phyloP scores from a whole-genome alignment of 2,329 filamentous ascomycete genomes.

The Apiospora sp. region DNA sequence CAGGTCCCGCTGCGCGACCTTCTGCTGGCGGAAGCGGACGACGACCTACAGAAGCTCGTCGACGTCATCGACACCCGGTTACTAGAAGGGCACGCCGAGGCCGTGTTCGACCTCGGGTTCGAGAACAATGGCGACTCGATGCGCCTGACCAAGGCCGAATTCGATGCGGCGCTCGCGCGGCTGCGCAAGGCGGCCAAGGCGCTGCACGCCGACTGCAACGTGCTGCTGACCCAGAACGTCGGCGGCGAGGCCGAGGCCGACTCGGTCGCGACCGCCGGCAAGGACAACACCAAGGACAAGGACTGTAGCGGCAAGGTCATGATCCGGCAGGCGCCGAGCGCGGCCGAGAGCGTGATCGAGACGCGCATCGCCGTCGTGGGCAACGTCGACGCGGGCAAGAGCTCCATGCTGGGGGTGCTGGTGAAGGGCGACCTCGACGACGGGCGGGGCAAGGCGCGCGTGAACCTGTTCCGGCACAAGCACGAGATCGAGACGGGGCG shows the following conservation, averaged over 20 bases:
- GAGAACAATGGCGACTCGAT: conserved; percentile 91
- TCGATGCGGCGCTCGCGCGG: conserved; percentile 74
- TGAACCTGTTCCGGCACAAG: conserved; percentile 97
- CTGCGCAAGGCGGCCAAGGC: conserved; percentile 71
- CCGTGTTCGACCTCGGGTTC: conserved; percentile 88
- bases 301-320: conserved; percentile 87
- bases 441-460: conserved; percentile 88
- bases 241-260: conserved; percentile 78
- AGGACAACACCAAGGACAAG: conserved; percentile 59
- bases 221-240: conserved; percentile 91
- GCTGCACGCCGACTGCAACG: conserved; percentile 76
- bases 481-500: conserved; percentile 96
- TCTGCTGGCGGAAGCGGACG: conserved; percentile 60
- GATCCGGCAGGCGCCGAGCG: conserved; percentile 76
- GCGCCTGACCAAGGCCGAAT: conserved; percentile 76
- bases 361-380: conserved; percentile 96
- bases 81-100: conserved; percentile 86
- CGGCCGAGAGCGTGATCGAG: conserved; percentile 89
- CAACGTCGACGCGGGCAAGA: conserved; percentile 97
- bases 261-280: conserved; percentile 49
- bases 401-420: conserved; percentile 92
- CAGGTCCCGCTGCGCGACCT: conserved; percentile 77
- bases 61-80: conserved; percentile 73
- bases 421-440: conserved; percentile 97
- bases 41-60: conserved; percentile 65